Evolutionary conservation across 257 asterid species (phyloP).

Genomic region (Coffea canephora): DNA sequence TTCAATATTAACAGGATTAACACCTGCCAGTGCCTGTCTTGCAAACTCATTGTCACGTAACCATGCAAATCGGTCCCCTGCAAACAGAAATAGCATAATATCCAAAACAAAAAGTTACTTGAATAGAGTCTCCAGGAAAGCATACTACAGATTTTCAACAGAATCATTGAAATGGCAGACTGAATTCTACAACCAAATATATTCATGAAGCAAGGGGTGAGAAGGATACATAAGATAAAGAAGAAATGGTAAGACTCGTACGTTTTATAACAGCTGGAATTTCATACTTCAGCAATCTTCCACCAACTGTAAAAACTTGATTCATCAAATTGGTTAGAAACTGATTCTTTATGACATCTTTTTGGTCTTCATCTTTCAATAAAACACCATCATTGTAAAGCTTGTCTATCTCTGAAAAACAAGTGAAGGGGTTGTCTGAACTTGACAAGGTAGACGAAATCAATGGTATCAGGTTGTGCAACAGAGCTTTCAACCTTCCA

Average conservation of each 20-base stretch:
- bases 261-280: slow-evolving; percentile 70
- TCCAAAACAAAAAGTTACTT: neutral
- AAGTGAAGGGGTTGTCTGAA: slow-evolving; percentile 74
- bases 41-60: slow-evolving; percentile 83
- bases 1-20: slow-evolving; percentile 77
- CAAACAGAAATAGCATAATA: slow-evolving; percentile 2
- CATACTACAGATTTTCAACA: neutral
- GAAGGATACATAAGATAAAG: neutral
- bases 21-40: slow-evolving; percentile 82
- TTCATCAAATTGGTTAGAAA: slow-evolving; percentile 34
- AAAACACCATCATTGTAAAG: slow-evolving; percentile 56
- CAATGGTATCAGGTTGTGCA: slow-evolving; percentile 82
- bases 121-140: neutral
- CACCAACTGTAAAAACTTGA: slow-evolving; percentile 54
- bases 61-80: slow-evolving; percentile 91
- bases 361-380: slow-evolving; percentile 43
- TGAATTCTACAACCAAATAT: slow-evolving; percentile 1
- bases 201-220: slow-evolving; percentile 6
- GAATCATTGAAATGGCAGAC: too few relatives aligned
- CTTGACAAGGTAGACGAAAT: slow-evolving; percentile 59
- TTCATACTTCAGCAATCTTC: slow-evolving; percentile 73
- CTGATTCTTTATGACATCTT: slow-evolving; percentile 19
- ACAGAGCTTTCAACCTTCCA: slow-evolving; percentile 74
- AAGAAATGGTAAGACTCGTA: slow-evolving; percentile 21
- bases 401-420: slow-evolving; percentile 74